These are phyloP conservation scores for Streptanthus diversifolius DNA, from an alignment of 345 rosid genomes.

Conservation along the genomic window DNA sequence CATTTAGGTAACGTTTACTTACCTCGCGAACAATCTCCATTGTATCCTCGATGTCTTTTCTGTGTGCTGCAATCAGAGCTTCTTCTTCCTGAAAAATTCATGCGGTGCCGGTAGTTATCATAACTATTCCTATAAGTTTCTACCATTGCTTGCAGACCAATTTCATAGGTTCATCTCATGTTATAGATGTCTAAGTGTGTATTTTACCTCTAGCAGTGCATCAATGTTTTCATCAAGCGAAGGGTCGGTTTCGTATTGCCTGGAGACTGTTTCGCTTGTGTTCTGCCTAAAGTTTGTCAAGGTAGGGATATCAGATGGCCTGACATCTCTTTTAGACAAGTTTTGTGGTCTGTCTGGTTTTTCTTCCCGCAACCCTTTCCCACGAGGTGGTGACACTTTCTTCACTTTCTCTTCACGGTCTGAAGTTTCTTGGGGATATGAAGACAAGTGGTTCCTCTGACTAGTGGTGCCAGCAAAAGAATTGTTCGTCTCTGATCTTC, in stretches of 20 bases:
- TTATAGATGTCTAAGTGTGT: neutral
- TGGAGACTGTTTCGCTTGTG: conserved; percentile 42
- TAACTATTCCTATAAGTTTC: neutral
- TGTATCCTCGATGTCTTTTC: conserved; percentile 97
- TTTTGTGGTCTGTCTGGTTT: conserved; percentile 55
- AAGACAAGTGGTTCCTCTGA: conserved; percentile 43
- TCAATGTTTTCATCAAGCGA: conserved; percentile 61
- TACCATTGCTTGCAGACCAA: too few relatives aligned
- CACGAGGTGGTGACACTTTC: conserved; percentile 80
- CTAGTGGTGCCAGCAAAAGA: conserved; percentile 37
- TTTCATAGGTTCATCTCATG: neutral
- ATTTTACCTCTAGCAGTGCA: conserved; percentile 81
- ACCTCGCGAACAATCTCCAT: conserved; percentile 99
- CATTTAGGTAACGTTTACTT: conserved; percentile 22
- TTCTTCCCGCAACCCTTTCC: conserved; percentile 77
- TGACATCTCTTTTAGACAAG: conserved; percentile 53
- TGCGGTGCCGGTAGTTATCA: neutral
- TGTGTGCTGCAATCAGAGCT: conserved; percentile 86
- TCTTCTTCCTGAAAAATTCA: conserved; percentile 71
- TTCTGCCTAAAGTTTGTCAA: conserved; percentile 42
- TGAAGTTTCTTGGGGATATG: conserved; percentile 46
- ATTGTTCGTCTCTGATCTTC: conserved; percentile 37
- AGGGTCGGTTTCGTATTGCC: conserved; percentile 47
- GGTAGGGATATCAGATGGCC: conserved; percentile 45
- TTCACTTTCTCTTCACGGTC: conserved; percentile 76